phyloP scores from a whole-genome alignment of 2,329 filamentous ascomycete genomes.

The Aureobasidium sp. region DNA sequence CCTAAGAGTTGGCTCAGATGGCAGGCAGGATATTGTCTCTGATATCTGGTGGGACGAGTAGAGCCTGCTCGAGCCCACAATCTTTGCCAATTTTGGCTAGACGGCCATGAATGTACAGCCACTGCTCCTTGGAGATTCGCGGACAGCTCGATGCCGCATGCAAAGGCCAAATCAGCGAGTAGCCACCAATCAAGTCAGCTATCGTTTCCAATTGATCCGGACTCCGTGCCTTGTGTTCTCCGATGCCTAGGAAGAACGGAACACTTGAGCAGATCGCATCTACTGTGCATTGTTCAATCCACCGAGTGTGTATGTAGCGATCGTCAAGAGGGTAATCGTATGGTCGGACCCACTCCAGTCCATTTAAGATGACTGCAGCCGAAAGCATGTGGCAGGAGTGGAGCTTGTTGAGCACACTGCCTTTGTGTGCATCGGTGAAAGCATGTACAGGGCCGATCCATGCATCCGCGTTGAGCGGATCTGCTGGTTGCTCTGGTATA shows the following conservation, averaged over 20 bases:
- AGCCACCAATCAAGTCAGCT: conserved; percentile 11
- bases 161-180: conserved; percentile 15
- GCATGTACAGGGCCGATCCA: conserved; percentile 15
- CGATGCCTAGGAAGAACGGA: conserved; percentile 8
- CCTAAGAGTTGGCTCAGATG: too few relatives aligned
- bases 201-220: conserved; percentile 15
- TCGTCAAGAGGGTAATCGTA: conserved; percentile 6
- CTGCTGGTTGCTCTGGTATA: conserved; percentile 1
- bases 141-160: conserved; percentile 2
- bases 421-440: conserved; percentile 5
- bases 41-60: not conserved
- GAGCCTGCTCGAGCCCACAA: conserved; percentile 8
- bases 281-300: conserved; percentile 11
- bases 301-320: conserved; percentile 9
- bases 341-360: conserved; percentile 9
- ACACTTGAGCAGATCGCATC: conserved; percentile 17
- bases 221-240: not conserved
- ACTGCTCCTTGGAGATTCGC: not conserved
- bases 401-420: conserved; percentile 10
- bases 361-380: not conserved
- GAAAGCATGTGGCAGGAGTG: conserved; percentile 6
- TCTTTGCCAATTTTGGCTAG: conserved; percentile 12
- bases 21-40: not conserved
- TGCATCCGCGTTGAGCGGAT: not conserved
- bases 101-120: conserved; percentile 10